Evolutionary conservation across 306 rosid genomes (phyloP), one percentile per base, ranked within the genome.

Genomic region (Vachellia collinsii): DNA sequence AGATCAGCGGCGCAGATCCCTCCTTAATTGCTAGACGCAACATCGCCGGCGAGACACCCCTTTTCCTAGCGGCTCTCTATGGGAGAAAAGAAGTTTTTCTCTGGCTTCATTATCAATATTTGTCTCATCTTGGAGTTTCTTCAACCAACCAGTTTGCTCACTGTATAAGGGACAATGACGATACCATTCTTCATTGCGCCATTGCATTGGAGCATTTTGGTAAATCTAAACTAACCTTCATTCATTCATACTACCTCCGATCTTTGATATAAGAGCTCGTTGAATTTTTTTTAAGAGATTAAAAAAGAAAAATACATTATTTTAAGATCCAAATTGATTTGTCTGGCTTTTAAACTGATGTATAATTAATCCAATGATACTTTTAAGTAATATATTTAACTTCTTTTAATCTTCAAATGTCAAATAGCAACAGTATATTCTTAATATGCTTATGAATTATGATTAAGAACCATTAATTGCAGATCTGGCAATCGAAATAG

Each of bases 401-500:
- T 29, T 29, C 2, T 29, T 29, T 29, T 29, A 29, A 29, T 29
- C 1, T 29, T 2, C 2, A 29, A 29, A 29, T 1, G 34, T 29
- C 2, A 29, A 29, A 29, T 29, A 29, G 34, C 34, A 29, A 2
- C 2, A 29, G 34, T 29, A 29, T 29, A 29, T 29, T 29, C 34
- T 29, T 29, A 29, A 29, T 2, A 29, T 29, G 34, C 34, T 29
- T 29, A 0, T 29, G 34, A 29, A 29, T 29, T 29, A 29, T 29
- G 34, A 29, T 29, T 29, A 29, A 29, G 34, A 29, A 29, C 2
- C 2, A 1, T 3, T 4, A 19, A 19, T 10, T 20, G 20, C 61
- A 90, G 97, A 90, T 73, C 54, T 92, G 79, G 94, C 93, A 80
- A 82, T 80, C 59, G 88, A 87, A 72, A 92, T 90, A 43, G 83